These are phyloP conservation scores for Vachellia pachyceras DNA, from an alignment of 306 rosid species.

Conservation along the genomic window DNA sequence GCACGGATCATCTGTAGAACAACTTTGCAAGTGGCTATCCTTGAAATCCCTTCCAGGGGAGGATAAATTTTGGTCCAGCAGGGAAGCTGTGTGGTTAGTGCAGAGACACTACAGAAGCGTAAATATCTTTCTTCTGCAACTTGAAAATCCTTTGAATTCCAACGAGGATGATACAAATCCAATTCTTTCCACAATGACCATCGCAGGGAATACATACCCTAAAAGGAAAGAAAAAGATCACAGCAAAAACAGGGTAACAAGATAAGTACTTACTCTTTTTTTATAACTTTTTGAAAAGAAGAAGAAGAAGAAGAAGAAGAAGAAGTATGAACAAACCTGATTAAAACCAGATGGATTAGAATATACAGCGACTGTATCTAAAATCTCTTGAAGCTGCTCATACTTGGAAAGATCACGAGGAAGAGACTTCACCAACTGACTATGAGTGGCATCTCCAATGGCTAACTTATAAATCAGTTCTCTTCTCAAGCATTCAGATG, in stretches of 20 bases:
- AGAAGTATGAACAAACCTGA: conserved; percentile 55
- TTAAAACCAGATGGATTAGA: conserved; percentile 90
- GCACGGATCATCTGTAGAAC: conserved; percentile 83
- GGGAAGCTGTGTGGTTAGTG: conserved; percentile 75
- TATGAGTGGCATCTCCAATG: conserved; percentile 85
- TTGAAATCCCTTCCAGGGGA: conserved; percentile 76
- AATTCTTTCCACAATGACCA: conserved; percentile 86
- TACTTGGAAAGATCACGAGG: conserved; percentile 90
- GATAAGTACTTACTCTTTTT: conserved; percentile 12
- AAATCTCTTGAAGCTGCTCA: conserved; percentile 72
- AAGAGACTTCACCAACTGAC: conserved; percentile 93
- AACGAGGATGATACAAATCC: conserved; percentile 94
- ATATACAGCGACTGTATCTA: conserved; percentile 74
- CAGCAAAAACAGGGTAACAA: conserved; percentile 30
- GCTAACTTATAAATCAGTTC: conserved; percentile 83
- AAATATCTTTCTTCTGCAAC: conserved; percentile 94
- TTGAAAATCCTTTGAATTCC: conserved; percentile 93
- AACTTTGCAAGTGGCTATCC: conserved; percentile 85
- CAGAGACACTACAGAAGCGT: conserved; percentile 74
- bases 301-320: neutral
- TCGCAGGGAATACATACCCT: conserved; percentile 92
- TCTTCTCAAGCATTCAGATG: conserved; percentile 85
- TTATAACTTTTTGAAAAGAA: too few species aligned
- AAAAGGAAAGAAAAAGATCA: conserved; percentile 35
- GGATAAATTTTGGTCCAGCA: conserved; percentile 81